A percentile compares a stretch with the other conserved stretches of the same genome.
Evolutionary conservation across 2,329 filamentous ascomycete genomes (phyloP).

Genomic region (Colletotrichum tamarilloi): DNA sequence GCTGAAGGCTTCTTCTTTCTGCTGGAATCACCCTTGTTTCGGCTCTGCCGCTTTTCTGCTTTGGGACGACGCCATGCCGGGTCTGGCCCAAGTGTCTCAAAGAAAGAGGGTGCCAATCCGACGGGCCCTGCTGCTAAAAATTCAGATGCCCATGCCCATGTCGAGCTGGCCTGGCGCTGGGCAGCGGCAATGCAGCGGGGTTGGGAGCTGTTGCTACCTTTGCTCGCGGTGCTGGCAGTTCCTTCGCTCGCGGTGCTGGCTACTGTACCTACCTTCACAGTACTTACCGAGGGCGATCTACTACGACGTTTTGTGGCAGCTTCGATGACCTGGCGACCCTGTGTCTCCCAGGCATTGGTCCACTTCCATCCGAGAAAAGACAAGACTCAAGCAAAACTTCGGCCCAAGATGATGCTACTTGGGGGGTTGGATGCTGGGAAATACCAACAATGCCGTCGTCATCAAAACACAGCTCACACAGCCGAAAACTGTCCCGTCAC

Average conservation of each 20-base stretch:
- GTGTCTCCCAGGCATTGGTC: slow-evolving; percentile 26
- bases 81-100: slow-evolving; percentile 3
- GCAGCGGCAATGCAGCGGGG: too few species aligned
- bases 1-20: slow-evolving; percentile 6
- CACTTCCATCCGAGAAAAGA: background rate
- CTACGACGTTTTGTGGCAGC: background rate
- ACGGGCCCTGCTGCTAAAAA: slow-evolving; percentile 25
- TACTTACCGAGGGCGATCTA: too few species aligned
- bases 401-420: background rate
- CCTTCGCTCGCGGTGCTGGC: background rate
- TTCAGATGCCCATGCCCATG: background rate
- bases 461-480: background rate
- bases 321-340: slow-evolving; percentile 30
- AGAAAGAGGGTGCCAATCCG: slow-evolving; percentile 15
- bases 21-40: slow-evolving; percentile 25
- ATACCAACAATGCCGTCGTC: background rate
- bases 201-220: background rate
- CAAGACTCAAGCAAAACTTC: background rate
- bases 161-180: background rate
- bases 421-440: too few species aligned
- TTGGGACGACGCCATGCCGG: slow-evolving; percentile 18
- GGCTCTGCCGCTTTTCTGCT: slow-evolving; percentile 24
- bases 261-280: too few species aligned
- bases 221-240: background rate
- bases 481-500: background rate